Base-by-base conservation (phyloP, 768 basidiomycete species). In the Mrakia gelida region DNA sequence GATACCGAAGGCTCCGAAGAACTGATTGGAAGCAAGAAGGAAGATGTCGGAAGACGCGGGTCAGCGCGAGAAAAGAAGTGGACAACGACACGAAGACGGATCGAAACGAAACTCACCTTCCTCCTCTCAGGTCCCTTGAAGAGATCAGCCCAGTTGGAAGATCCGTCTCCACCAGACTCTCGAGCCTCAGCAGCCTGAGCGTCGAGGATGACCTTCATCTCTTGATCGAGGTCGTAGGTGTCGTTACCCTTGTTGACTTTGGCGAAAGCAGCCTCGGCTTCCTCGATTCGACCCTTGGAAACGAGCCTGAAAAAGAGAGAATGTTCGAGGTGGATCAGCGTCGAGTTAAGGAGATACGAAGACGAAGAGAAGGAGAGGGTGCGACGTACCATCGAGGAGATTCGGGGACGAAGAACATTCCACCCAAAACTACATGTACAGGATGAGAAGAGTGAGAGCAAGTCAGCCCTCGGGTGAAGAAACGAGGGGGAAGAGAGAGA, bases 1-100 rank as follows among this genome's bases (percentile, higher is more conserved):
- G 68, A 85, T 84, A 65, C 84, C 84, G 75, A 84, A 82, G 6
- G 82, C 83, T 32, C 81, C 82, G 74, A 82, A 75, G 76, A 85
- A 82, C 79, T 59, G 26, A 28, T 3, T 1, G 45, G 15, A 45
- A 45, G 45, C 9, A 59, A 18, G n/a, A n/a, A 26, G 13, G 26
- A 28, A 59, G 28, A 26, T 4, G 28, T 28, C 5, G 26, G n/a
- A 21, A 13, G 18, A 16, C 4, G 4, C 16, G 49, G 4, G 45
- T 59, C 59, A n/a, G 59, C 59, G 8, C 59, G 59, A 59, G 9
- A 13, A 5, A 13, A 52, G 18, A 5, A 9, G 49, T 21, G 18
- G 18, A 52, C 4, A 16, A 52, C 59, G 59, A n/a, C 38, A 8
- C 18, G 59, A 59, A 23, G 11, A 9, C 59, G 23, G 26, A 28